Conservation (phyloP, 2,329 filamentous ascomycete species). For the Aspergillus pseudotamarii region DNA sequence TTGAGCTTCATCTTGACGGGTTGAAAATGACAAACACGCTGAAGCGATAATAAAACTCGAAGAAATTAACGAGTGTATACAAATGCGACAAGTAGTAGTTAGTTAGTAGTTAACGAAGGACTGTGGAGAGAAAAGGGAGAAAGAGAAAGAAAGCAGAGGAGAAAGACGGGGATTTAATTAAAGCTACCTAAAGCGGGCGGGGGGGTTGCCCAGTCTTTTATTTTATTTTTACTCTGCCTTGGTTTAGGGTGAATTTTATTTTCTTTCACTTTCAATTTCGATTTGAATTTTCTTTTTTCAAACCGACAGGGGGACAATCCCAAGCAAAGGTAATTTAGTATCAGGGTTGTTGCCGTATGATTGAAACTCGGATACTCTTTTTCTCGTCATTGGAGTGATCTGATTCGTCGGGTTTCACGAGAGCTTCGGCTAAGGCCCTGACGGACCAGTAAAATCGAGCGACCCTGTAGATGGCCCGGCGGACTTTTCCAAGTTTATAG, state of each 20-base stretch:
- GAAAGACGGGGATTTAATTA: slow-evolving; percentile 13
- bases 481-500: neutral
- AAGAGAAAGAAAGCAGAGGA: slow-evolving; percentile 15
- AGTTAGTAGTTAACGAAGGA: slow-evolving; percentile 14
- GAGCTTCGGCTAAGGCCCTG: slow-evolving; percentile 13
- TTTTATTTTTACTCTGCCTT: neutral
- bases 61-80: slow-evolving; percentile 11
- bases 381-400: slow-evolving; percentile 11
- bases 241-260: neutral
- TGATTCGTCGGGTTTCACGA: slow-evolving; percentile 26
- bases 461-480: neutral
- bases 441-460: neutral
- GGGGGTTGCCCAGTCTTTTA: neutral
- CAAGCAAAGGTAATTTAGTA: no score
- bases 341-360: slow-evolving; percentile 8
- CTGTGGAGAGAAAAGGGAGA: slow-evolving; percentile 8
- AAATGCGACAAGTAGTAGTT: slow-evolving; percentile 11
- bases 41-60: slow-evolving; percentile 4
- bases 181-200: slow-evolving; percentile 14
- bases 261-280: neutral
- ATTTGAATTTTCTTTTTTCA: neutral
- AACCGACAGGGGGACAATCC: no score
- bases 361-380: slow-evolving; percentile 3
- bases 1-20: slow-evolving; percentile 45
- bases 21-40: slow-evolving; percentile 19